Base-by-base conservation (phyloP, 768 basidiomycete species). In the Lactarius hengduanensis region DNA sequence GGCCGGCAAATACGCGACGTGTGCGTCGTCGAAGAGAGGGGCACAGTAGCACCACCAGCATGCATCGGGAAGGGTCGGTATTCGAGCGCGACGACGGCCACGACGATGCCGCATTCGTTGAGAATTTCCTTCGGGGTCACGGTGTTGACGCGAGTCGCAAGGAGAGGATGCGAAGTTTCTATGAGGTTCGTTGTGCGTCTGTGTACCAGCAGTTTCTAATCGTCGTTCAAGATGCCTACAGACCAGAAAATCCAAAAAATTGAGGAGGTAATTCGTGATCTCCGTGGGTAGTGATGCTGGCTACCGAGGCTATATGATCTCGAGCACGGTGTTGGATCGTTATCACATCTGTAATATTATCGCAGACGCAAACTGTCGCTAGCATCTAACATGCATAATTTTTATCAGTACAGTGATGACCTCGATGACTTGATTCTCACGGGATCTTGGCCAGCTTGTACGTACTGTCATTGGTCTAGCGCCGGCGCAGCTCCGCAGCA, bases 161-260 rank as follows among this genome's bases (percentile, higher is more conserved):
- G 58, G 73, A 69, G 60, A 69, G 76, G 61, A 84, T 87, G 84
- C 79, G 85, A 70, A 36, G 65, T 26, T 87, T 87, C 69, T 82
- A 78, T 59, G 76, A 82, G 75, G 86, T 83, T 69, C 20, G 80
- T 73, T 32, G 34, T 32, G 1, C 41, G 13, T 38, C n/a, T 30
- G 10, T 57, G 22, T 38, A 56, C 36, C 0, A 57, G 30, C 34
- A 57, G 10, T 36, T 53, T 20, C 30, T 50, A 5, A 47, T 57
- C 41, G 15, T 3, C 26, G 69, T 34, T 65, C 18, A 64, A 87
- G 86, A 81, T 87, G 80, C 74, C 84, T 2, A 82, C 85, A 3
- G 76, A 85, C 32, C 77, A 84, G 50, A 86, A 87, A 69, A 69
- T 87, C 1, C 70, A 77, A 62, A 80, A 80, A 66, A 87, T 87